Percentiles rank a stretch among this genome's conserved stretches.
phyloP scores from a whole-genome alignment of 2,329 filamentous ascomycete genomes.

The Fusarium tuaranense region DNA sequence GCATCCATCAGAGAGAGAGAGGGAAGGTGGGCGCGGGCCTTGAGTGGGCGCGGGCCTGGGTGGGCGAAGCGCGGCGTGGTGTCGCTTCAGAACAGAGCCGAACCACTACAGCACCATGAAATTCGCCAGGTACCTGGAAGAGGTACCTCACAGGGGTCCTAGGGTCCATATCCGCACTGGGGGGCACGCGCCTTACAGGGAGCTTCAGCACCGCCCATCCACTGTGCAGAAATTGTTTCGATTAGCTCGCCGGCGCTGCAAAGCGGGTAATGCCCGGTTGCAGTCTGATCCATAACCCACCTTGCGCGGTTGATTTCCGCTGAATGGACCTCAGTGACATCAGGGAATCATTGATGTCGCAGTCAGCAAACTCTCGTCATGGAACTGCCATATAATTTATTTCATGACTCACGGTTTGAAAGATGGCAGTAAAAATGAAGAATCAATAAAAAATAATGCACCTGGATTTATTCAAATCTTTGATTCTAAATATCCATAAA shows the following conservation, averaged over 20 bases:
- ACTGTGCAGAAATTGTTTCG: conserved; percentile 1
- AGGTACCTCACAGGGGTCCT: conserved; percentile 1
- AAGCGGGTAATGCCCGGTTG: conserved; percentile 20
- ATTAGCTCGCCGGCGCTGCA: not conserved
- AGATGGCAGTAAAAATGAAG: not conserved
- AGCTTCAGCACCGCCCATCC: not conserved
- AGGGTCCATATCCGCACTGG: conserved; percentile 2
- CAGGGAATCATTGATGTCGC: not conserved
- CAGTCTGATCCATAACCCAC: not conserved
- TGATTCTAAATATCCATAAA: not conserved
- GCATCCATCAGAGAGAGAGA: conserved; percentile 20
- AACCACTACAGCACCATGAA: conserved; percentile 20
- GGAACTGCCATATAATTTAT: not conserved
- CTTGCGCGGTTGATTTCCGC: conserved; percentile 31
- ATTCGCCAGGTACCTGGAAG: conserved; percentile 10
- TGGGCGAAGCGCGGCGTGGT: conserved; percentile 12
- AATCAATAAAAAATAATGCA: not conserved
- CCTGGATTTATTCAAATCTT: not conserved
- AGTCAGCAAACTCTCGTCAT: not conserved
- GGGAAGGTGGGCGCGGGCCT: conserved; percentile 38
- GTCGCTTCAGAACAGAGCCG: conserved; percentile 17
- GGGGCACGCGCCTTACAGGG: not conserved
- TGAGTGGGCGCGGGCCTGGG: conserved; percentile 5
- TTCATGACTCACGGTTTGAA: not conserved
- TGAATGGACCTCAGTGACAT: conserved; percentile 5